Conservation (phyloP, 2,329 filamentous ascomycete species). For the Chrysoporthe cubensis region DNA sequence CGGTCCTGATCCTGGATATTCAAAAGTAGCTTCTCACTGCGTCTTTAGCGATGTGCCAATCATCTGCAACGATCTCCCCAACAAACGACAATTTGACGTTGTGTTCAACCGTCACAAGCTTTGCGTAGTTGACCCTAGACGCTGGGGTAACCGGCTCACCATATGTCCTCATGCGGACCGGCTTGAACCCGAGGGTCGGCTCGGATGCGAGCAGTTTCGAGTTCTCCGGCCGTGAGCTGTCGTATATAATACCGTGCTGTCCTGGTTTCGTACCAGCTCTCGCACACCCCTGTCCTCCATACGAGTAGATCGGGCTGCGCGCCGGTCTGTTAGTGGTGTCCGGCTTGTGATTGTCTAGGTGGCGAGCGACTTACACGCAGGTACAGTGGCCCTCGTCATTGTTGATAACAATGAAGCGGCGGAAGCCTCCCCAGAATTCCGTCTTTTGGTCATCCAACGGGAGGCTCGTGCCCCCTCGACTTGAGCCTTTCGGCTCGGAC, state of each 20-base stretch:
- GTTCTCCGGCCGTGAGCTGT: slow-evolving; percentile 32
- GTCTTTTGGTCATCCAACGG: slow-evolving; percentile 35
- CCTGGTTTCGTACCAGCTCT: slow-evolving; percentile 56
- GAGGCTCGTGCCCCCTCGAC: too few relatives aligned
- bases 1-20: too few relatives aligned
- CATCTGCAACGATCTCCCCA: slow-evolving; percentile 47
- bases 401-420: slow-evolving; percentile 58
- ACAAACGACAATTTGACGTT: slow-evolving; percentile 62
- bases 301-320: slow-evolving; percentile 58
- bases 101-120: slow-evolving; percentile 61
- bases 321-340: not conserved
- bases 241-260: slow-evolving; percentile 58
- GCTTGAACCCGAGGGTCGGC: slow-evolving; percentile 51
- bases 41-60: slow-evolving; percentile 47
- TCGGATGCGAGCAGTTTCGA: slow-evolving; percentile 45
- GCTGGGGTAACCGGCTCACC: slow-evolving; percentile 43
- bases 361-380: slow-evolving; percentile 55
- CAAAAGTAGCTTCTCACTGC: slow-evolving; percentile 40
- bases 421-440: slow-evolving; percentile 52
- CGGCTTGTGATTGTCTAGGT: not conserved
- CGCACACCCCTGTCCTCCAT: slow-evolving; percentile 54
- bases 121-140: slow-evolving; percentile 59
- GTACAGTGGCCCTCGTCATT: slow-evolving; percentile 57
- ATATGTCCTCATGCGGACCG: slow-evolving; percentile 42
- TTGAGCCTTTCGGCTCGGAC: slow-evolving; percentile 48